Base-by-base conservation (phyloP, 352 stramenopile genomes). In the Globisporangium okanoganense region DNA sequence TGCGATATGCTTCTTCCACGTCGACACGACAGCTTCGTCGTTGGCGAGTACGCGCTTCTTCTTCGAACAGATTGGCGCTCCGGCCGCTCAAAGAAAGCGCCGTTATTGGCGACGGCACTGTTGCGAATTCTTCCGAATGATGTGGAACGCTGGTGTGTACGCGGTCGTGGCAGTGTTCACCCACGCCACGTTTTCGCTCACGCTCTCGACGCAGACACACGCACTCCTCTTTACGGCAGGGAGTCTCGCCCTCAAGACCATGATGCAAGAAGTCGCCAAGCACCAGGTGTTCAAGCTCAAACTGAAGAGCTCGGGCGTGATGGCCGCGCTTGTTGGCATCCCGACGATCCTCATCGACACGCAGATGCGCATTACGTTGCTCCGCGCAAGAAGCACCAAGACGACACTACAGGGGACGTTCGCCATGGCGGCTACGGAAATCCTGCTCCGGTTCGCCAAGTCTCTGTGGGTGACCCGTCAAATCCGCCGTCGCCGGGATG, bases 291-390 rank as follows among this genome's bases (percentile, higher is more conserved):
- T 79, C n/a, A 69, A 68, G 16, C 68, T 67, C 29, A 51, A 62
- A 6, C 65, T 75, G 2, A 48, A 72, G 5, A 71, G 72, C 43
- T 66, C 64, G 10, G 69, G 71, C n/a, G 66, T 69, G 24, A 76
- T 78, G 71, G 70, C 65, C 18, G 65, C 70, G 9, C 40, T 68
- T 2, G 69, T 82, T 3, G 71, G 44, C 7, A 36, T 80, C 5
- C 71, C 74, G 3, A 80, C 71, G 2, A 68, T 79, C 5, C 41
- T 82, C 35, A 78, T 80, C 41, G 63, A 82, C 62, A 78, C 71
- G 7, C 71, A 82, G 56, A 50, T 73, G 14, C 67, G 69, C 51
- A 70, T 82, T 9, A 51, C 69, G 7, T 29, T 82, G 48, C 52
- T 75, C 13, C 66, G 69, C 5, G 64, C 62, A 20, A 40, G 67